Evolutionary conservation across 495 filamentous ascomycete genomes (phyloP).

Genomic region (Lophiotrema nucula): DNA sequence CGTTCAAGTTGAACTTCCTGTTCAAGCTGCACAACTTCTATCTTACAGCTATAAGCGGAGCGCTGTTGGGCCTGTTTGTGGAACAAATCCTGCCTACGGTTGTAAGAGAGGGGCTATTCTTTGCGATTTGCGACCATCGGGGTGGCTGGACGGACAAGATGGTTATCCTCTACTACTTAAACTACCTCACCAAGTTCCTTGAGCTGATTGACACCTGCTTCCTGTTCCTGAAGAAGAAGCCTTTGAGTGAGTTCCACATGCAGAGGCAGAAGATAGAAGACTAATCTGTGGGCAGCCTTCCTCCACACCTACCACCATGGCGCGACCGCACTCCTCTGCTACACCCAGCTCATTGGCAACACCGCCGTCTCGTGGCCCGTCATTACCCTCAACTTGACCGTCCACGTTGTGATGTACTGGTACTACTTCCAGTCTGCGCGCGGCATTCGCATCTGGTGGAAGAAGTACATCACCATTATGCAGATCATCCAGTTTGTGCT

Average conservation of each 20-base stretch:
- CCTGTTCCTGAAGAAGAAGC: slow-evolving; percentile 85
- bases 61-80: slow-evolving; percentile 66
- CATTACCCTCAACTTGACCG: slow-evolving; percentile 73
- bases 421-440: slow-evolving; percentile 84
- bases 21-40: slow-evolving; percentile 83
- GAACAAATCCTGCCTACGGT: slow-evolving; percentile 72
- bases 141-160: slow-evolving; percentile 79
- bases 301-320: slow-evolving; percentile 86
- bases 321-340: slow-evolving; percentile 81
- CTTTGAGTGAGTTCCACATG: slow-evolving; percentile 58
- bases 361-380: slow-evolving; percentile 79
- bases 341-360: slow-evolving; percentile 74
- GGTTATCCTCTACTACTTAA: slow-evolving; percentile 80
- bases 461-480: slow-evolving; percentile 84
- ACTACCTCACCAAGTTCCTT: slow-evolving; percentile 81
- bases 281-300: slow-evolving; percentile 56
- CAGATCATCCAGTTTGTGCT: slow-evolving; percentile 82
- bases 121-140: slow-evolving; percentile 64
- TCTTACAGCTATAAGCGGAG: slow-evolving; percentile 67
- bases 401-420: slow-evolving; percentile 72
- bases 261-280: not conserved
- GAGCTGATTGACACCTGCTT: slow-evolving; percentile 80
- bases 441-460: slow-evolving; percentile 83
- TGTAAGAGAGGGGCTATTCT: slow-evolving; percentile 66
- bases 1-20: slow-evolving; percentile 64